Conservation (phyloP, 179 eudicot genomes). For the Beta lomatogona region DNA sequence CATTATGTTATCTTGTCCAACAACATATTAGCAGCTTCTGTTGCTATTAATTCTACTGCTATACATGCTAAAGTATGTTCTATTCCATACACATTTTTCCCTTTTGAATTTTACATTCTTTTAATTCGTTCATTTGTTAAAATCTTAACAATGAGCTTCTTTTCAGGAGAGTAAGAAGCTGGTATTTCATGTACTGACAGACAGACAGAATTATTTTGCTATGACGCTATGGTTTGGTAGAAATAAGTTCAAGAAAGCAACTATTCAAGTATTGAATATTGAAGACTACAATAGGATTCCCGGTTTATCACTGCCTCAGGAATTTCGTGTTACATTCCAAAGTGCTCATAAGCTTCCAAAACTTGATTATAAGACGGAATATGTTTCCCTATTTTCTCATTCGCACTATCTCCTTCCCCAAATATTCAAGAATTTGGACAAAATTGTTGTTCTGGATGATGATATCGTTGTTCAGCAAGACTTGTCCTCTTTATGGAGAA, state of each 20-base stretch:
- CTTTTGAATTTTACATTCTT: neutral
- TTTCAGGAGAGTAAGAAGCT: conserved; percentile 75
- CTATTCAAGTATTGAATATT: conserved; percentile 72
- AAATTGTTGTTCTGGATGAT: conserved; percentile 82
- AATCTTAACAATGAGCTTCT: conserved; percentile 21
- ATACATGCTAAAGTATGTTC: conserved; percentile 66
- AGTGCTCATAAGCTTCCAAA: conserved; percentile 43
- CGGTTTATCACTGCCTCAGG: conserved; percentile 68
- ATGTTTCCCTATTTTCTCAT: conserved; percentile 71
- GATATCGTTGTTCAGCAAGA: conserved; percentile 86
- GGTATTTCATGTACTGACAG: conserved; percentile 89
- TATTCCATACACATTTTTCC: conserved; percentile 11
- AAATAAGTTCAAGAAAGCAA: conserved; percentile 63
- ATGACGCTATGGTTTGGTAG: conserved; percentile 82
- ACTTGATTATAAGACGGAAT: conserved; percentile 55
- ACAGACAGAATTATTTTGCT: conserved; percentile 75
- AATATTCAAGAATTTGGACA: conserved; percentile 61
- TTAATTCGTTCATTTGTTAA: neutral
- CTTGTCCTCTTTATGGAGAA: conserved; percentile 70
- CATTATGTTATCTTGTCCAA: conserved; percentile 85
- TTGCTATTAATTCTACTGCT: conserved; percentile 89
- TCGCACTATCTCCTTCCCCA: conserved; percentile 79
- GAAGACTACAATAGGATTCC: conserved; percentile 54
- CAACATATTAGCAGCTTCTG: conserved; percentile 83
- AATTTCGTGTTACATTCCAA: conserved; percentile 69